A percentile compares a stretch with the other conserved stretches of the same genome.
phyloP scores from a whole-genome alignment of 2,329 filamentous ascomycete species.

The Clarireedia hainanense region DNA sequence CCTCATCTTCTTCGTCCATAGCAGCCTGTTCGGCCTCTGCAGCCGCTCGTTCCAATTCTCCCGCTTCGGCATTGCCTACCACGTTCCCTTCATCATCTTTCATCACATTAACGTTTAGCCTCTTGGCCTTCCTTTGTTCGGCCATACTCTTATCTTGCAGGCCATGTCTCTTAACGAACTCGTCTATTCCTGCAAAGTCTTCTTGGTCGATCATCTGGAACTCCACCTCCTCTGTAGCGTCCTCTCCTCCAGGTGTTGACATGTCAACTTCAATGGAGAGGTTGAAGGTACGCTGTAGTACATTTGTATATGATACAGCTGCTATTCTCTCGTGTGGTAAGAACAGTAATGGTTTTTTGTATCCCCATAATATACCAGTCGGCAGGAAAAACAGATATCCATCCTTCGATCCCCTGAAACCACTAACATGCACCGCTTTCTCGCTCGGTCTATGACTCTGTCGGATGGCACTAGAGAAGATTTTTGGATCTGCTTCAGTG shows the following conservation, averaged over 20 bases:
- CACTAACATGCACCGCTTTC: slow-evolving; percentile 57
- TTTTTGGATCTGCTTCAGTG: slow-evolving; percentile 43
- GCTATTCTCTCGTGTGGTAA: slow-evolving; percentile 52
- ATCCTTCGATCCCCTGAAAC: slow-evolving; percentile 60
- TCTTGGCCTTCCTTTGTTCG: slow-evolving; percentile 57
- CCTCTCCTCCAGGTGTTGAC: slow-evolving; percentile 36
- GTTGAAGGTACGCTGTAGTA: slow-evolving; percentile 62
- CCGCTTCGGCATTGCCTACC: slow-evolving; percentile 33
- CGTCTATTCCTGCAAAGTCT: slow-evolving; percentile 56
- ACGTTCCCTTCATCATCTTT: slow-evolving; percentile 35
- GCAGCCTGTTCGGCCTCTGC: slow-evolving; percentile 35
- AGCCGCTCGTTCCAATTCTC: slow-evolving; percentile 27
- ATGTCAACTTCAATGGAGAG: slow-evolving; percentile 50
- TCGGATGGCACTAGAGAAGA: slow-evolving; percentile 49
- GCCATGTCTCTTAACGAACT: slow-evolving; percentile 52
- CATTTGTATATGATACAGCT: slow-evolving; percentile 59
- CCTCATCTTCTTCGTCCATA: slow-evolving; percentile 52
- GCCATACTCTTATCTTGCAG: slow-evolving; percentile 63
- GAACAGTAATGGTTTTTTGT: slow-evolving; percentile 62
- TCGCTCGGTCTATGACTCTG: slow-evolving; percentile 52
- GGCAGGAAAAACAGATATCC: slow-evolving; percentile 61
- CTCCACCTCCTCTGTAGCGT: slow-evolving; percentile 50
- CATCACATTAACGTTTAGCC: slow-evolving; percentile 45
- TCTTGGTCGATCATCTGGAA: slow-evolving; percentile 65
- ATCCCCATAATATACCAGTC: slow-evolving; percentile 60